A percentile compares a stretch with the other conserved stretches of the same genome.
Conservation (phyloP, 75 land plant species). For the Larix kaempferi region DNA sequence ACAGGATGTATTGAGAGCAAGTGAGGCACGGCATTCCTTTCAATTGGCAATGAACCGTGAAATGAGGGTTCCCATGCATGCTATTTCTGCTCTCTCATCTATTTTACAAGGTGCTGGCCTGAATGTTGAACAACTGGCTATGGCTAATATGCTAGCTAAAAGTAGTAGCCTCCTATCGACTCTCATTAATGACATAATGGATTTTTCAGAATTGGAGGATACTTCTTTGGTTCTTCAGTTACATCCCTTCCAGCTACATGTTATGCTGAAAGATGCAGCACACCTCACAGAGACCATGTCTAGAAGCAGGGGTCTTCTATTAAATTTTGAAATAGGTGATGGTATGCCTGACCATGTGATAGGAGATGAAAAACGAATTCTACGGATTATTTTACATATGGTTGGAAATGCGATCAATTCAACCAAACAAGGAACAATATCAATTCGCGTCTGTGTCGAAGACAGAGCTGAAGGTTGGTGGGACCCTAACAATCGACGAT, state of each 20-base stretch:
- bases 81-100: conserved; percentile 63
- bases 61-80: conserved; percentile 72
- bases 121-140: conserved; percentile 37
- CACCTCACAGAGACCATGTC: conserved; percentile 40
- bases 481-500: conserved; percentile 27
- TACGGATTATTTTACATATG: conserved; percentile 33
- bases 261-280: conserved; percentile 37
- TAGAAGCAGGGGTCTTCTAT: conserved; percentile 24
- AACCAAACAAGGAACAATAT: conserved; percentile 30
- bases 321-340: conserved; percentile 22
- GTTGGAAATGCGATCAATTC: conserved; percentile 47
- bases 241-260: conserved; percentile 31
- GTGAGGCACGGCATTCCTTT: conserved; percentile 63
- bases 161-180: conserved; percentile 44
- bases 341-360: conserved; percentile 35
- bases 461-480: conserved; percentile 21
- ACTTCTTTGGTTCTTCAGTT: conserved; percentile 32
- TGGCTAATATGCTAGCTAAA: conserved; percentile 66
- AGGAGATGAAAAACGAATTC: conserved; percentile 51
- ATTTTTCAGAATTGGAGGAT: conserved; percentile 35
- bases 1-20: conserved; percentile 60
- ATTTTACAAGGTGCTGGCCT: conserved; percentile 44
- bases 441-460: conserved; percentile 22
- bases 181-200: conserved; percentile 41
- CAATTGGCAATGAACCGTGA: conserved; percentile 78